Conservation (phyloP, 768 basidiomycete genomes). For the Trametopsis cervina region DNA sequence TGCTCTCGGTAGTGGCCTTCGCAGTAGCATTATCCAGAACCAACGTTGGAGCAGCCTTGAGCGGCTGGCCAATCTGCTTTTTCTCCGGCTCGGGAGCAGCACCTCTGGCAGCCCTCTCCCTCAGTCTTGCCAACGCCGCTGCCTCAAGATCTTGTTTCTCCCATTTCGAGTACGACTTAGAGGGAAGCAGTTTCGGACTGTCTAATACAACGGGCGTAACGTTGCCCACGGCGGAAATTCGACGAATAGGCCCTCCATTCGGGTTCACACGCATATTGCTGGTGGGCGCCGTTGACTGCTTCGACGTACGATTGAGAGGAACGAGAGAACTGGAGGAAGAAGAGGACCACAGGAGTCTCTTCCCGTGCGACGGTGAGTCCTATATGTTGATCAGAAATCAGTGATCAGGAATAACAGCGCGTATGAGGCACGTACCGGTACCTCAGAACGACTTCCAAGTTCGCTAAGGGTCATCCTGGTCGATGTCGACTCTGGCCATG, state of each 20-base stretch:
- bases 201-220: constrained; percentile 29
- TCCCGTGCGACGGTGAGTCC: constrained; percentile 42
- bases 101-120: constrained; percentile 40
- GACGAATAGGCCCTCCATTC: constrained; percentile 26
- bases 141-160: constrained; percentile 85
- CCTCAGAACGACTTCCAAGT: constrained; percentile 35
- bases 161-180: constrained; percentile 65
- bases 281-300: constrained; percentile 41
- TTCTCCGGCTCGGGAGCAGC: constrained; percentile 4
- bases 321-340: constrained; percentile 28
- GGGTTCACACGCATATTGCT: constrained; percentile 43
- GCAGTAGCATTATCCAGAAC: neutral
- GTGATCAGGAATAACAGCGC: neutral
- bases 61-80: neutral
- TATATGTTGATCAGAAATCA: constrained; percentile 6
- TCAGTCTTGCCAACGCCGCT: constrained; percentile 65
- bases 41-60: neutral
- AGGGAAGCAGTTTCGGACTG: constrained; percentile 43
- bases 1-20: neutral
- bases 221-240: constrained; percentile 29
- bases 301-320: constrained; percentile 28
- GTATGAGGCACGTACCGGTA: constrained; percentile 18
- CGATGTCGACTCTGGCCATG: constrained; percentile 58
- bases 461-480: constrained; percentile 32
- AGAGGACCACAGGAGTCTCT: constrained; percentile 66